Evolutionary conservation across 192 early-diverging fungal genomes (phyloP).

Genomic region (Umbelopsis sp.): DNA sequence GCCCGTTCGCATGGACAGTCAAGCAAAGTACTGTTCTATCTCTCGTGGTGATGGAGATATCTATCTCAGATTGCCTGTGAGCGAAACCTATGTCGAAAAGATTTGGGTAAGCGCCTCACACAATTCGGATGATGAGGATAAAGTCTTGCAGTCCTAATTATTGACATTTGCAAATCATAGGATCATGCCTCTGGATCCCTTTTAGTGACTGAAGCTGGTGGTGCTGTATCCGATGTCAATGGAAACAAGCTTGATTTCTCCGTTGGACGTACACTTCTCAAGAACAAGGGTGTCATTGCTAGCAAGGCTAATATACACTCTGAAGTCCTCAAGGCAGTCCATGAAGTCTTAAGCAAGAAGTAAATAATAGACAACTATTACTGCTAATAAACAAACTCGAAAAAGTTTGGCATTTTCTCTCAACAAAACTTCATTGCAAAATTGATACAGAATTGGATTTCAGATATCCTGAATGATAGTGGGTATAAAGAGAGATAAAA

Average conservation of each 20-base stretch:
- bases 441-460: neutral
- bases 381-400: neutral
- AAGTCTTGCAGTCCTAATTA: neutral
- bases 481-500: neutral
- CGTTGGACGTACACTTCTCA: slow-evolving; percentile 75
- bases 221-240: slow-evolving; percentile 79
- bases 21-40: slow-evolving; percentile 95
- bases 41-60: slow-evolving; percentile 93
- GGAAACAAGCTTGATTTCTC: slow-evolving; percentile 92
- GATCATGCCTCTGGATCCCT: slow-evolving; percentile 95
- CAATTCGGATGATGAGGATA: neutral
- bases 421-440: neutral
- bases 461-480: neutral
- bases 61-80: slow-evolving; percentile 84
- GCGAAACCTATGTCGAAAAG: slow-evolving; percentile 88
- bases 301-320: slow-evolving; percentile 74
- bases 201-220: slow-evolving; percentile 92
- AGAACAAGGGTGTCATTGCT: slow-evolving; percentile 92
- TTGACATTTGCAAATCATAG: slow-evolving; percentile 33
- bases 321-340: slow-evolving; percentile 78
- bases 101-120: slow-evolving; percentile 77
- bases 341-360: slow-evolving; percentile 49
- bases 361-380: neutral
- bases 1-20: slow-evolving; percentile 93
- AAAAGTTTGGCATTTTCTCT: neutral